Evolutionary conservation across 2,329 filamentous ascomycete genomes (phyloP).

Genomic region (Cladosporium cucumerinum): DNA sequence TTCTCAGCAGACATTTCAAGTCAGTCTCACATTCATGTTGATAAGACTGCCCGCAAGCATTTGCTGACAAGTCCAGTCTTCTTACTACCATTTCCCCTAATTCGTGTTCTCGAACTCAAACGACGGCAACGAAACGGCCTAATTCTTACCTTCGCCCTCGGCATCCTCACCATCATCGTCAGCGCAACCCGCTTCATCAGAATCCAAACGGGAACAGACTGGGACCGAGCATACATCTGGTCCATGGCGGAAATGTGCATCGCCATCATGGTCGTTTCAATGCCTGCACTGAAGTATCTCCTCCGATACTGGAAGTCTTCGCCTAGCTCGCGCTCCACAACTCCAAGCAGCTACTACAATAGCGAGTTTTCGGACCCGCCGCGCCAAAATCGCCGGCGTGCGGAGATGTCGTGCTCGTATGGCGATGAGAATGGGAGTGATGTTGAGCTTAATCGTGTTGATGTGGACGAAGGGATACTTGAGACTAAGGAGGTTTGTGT

Average conservation of each 20-base stretch:
- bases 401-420: neutral
- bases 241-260: neutral
- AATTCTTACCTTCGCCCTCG: neutral
- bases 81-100: neutral
- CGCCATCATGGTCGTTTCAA: conserved; percentile 1
- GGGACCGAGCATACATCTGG: neutral
- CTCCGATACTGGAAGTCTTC: neutral
- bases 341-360: neutral
- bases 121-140: neutral
- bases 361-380: neutral
- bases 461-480: neutral
- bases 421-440: neutral
- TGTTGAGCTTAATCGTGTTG: neutral
- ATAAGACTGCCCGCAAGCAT: neutral
- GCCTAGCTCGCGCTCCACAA: neutral
- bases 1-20: neutral
- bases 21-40: neutral
- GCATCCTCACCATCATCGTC: neutral
- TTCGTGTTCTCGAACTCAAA: neutral
- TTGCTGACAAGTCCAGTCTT: neutral
- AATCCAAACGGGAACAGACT: neutral
- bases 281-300: neutral
- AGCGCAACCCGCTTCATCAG: neutral
- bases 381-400: neutral
- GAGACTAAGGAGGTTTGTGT: neutral